These are phyloP conservation scores for Vigna radiata DNA, from an alignment of 306 rosid genomes.

Conservation along the genomic window DNA sequence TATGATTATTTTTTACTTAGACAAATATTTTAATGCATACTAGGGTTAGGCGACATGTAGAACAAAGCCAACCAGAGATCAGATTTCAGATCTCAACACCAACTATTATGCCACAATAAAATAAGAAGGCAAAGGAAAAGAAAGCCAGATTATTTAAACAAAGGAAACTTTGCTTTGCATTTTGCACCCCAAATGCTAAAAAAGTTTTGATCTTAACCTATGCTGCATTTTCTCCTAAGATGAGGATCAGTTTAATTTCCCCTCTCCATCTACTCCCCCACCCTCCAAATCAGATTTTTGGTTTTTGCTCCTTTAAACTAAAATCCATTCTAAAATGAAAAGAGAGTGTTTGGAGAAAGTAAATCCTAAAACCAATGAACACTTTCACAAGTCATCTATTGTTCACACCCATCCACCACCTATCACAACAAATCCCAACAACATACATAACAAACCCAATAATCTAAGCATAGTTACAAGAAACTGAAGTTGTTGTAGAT, in stretches of 20 bases:
- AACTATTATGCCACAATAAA: background rate
- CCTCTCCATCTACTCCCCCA: slow-evolving; percentile 7
- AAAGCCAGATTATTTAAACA: slow-evolving; percentile 6
- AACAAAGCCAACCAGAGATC: background rate
- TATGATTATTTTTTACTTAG: too few relatives aligned
- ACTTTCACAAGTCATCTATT: slow-evolving; percentile 19
- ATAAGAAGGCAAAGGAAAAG: too few relatives aligned
- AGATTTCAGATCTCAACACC: slow-evolving; percentile 12
- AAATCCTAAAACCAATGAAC: slow-evolving; percentile 36
- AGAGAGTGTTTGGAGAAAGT: background rate
- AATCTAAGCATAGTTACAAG: slow-evolving; percentile 50
- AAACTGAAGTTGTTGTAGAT: slow-evolving; percentile 65
- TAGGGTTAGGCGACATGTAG: slow-evolving; percentile 14
- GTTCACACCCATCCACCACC: slow-evolving; percentile 38
- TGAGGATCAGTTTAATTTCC: background rate
- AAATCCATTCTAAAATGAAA: slow-evolving; percentile 29
- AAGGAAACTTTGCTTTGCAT: background rate
- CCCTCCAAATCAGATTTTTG: background rate
- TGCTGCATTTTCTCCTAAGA: background rate
- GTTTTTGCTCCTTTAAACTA: slow-evolving; percentile 25
- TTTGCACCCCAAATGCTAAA: background rate
- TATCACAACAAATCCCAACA: slow-evolving; percentile 37
- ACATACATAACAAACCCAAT: slow-evolving; percentile 38
- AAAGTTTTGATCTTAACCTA: background rate
- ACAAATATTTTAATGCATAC: background rate